phyloP scores from a whole-genome alignment of 768 basidiomycete genomes.

The Auricularia sp. region DNA sequence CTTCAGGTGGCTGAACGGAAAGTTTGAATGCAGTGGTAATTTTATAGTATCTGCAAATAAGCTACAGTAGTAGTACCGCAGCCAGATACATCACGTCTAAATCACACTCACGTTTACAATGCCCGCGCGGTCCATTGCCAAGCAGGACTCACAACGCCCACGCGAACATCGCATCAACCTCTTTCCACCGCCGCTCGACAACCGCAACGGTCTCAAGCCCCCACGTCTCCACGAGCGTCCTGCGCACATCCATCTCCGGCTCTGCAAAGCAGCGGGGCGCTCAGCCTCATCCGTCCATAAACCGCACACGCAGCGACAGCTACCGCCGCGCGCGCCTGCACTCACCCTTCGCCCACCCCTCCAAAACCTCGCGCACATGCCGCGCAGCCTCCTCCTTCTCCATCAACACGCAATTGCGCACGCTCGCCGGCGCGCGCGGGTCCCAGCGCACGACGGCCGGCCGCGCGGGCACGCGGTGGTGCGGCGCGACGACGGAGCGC shows the following conservation, averaged over 20 bases:
- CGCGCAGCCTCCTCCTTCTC: constrained; percentile 63
- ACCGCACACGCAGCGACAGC: constrained; percentile 53
- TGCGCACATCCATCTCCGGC: too few relatives aligned
- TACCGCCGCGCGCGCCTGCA: constrained; percentile 34
- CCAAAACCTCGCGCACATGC: constrained; percentile 39
- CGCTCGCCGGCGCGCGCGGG: constrained; percentile 43
- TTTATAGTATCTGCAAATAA: too few relatives aligned
- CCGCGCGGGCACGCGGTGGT: constrained; percentile 50
- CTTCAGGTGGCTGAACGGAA: too few relatives aligned
- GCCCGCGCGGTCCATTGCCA: too few relatives aligned
- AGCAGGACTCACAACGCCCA: constrained; percentile 32
- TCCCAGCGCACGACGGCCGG: constrained; percentile 83
- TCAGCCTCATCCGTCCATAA: not conserved
- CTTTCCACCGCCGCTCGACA: constrained; percentile 48
- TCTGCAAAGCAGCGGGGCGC: too few relatives aligned
- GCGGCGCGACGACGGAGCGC: constrained; percentile 69
- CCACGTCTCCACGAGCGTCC: too few relatives aligned
- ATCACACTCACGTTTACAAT: too few relatives aligned
- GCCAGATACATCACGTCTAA: too few relatives aligned
- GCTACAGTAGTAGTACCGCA: too few relatives aligned
- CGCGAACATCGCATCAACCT: constrained; percentile 44
- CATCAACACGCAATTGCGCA: constrained; percentile 83
- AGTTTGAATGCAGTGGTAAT: too few relatives aligned
- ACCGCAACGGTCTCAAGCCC: constrained; percentile 39
- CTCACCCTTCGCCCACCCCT: constrained; percentile 12